Evolutionary conservation across 129 eudicot species (phyloP).

Genomic region (Heracleum sosnowskyi): DNA sequence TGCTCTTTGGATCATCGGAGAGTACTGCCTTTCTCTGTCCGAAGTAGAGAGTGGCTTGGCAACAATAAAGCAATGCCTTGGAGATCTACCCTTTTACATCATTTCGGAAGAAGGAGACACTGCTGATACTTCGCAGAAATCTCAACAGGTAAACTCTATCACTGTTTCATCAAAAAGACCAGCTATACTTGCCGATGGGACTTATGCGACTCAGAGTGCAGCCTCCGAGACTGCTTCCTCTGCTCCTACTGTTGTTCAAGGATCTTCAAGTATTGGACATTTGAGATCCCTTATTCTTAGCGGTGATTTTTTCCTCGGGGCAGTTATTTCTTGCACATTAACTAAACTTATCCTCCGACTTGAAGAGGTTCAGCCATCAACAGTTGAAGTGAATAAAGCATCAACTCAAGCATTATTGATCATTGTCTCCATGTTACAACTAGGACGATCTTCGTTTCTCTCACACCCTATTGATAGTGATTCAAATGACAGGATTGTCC

Average conservation of each 20-base stretch:
- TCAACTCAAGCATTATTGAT: slow-evolving; percentile 44
- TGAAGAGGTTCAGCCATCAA: slow-evolving; percentile 77
- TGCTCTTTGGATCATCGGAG: slow-evolving; percentile 97
- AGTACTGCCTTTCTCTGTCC: slow-evolving; percentile 81
- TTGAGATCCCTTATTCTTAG: slow-evolving; percentile 80
- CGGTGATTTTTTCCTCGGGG: slow-evolving; percentile 91
- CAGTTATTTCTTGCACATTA: slow-evolving; percentile 76
- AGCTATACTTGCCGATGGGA: slow-evolving; percentile 86
- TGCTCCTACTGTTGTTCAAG: slow-evolving; percentile 64
- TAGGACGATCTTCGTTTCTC: slow-evolving; percentile 78
- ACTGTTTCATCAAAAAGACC: slow-evolving; percentile 84
- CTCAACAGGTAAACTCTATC: slow-evolving; percentile 56
- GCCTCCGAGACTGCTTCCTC: slow-evolving; percentile 77
- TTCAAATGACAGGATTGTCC: slow-evolving; percentile 65
- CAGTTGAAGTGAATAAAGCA: slow-evolving; percentile 59
- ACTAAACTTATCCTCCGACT: slow-evolving; percentile 70
- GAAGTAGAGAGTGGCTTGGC: slow-evolving; percentile 90
- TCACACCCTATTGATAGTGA: slow-evolving; percentile 94
- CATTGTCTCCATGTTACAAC: slow-evolving; percentile 73
- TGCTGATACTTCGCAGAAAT: slow-evolving; percentile 51
- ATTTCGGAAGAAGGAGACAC: slow-evolving; percentile 60
- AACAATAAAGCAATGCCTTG: slow-evolving; percentile 85
- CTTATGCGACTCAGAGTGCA: slow-evolving; percentile 92
- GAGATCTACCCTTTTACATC: slow-evolving; percentile 72
- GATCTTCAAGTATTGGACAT: slow-evolving; percentile 54